A percentile compares a stretch with the other conserved stretches of the same genome.
Conservation (phyloP, 2,329 filamentous ascomycete genomes). For the Fusarium papillatum region DNA sequence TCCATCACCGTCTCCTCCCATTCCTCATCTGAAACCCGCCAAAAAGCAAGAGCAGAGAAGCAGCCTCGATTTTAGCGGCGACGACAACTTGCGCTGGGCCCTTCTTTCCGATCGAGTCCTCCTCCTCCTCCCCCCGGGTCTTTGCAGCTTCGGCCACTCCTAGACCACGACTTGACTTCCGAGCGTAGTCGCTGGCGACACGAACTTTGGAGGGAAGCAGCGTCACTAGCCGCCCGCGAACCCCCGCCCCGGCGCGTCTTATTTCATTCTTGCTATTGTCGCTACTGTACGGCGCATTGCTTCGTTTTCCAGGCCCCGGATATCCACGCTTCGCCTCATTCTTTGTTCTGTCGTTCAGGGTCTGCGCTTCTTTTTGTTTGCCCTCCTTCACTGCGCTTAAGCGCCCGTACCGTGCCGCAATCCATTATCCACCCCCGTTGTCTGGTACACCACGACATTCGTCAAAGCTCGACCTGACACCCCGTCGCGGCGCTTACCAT, state of each 20-base stretch:
- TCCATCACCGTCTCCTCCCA: too few species aligned
- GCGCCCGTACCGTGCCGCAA: conserved; percentile 39
- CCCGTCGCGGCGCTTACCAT: conserved; percentile 42
- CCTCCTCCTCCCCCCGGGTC: not conserved
- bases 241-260: conserved; percentile 14
- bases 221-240: conserved; percentile 31
- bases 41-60: conserved; percentile 9
- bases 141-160: conserved; percentile 35
- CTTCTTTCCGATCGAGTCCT: not conserved
- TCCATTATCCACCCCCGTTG: conserved; percentile 33
- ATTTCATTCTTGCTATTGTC: conserved; percentile 11
- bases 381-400: conserved; percentile 28
- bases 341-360: not conserved
- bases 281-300: conserved; percentile 14
- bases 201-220: conserved; percentile 2
- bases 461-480: conserved; percentile 25
- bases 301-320: conserved; percentile 21
- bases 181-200: conserved; percentile 27
- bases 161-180: conserved; percentile 24
- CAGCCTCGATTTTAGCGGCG: not conserved
- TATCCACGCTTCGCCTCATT: conserved; percentile 22
- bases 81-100: not conserved
- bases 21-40: conserved; percentile 29
- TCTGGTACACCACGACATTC: conserved; percentile 32
- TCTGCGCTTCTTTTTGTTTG: conserved; percentile 14